Conservation (phyloP, 306 rosid species). For the Medicago lupulina region DNA sequence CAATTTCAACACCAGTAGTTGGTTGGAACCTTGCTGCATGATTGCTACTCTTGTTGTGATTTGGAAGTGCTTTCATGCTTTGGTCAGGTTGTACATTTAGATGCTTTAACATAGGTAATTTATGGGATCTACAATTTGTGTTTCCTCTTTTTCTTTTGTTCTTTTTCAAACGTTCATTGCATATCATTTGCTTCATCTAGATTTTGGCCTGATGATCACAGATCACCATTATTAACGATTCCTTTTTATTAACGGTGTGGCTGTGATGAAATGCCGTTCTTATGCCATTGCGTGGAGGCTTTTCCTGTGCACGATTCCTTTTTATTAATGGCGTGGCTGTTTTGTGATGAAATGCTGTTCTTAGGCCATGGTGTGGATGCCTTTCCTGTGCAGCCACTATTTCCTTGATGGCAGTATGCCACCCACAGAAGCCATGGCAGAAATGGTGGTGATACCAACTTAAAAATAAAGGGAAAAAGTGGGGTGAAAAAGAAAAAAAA, state of each 20-base stretch:
- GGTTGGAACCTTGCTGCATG: background rate
- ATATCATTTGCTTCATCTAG: slow-evolving; percentile 24
- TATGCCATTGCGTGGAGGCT: background rate
- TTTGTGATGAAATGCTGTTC: background rate
- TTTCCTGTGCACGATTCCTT: background rate
- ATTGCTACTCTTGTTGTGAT: slow-evolving; percentile 25
- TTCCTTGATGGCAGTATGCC: background rate
- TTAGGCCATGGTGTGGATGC: background rate
- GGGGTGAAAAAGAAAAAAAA: slow-evolving; percentile 4
- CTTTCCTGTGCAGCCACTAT: background rate
- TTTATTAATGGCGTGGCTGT: background rate
- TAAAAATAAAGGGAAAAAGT: background rate
- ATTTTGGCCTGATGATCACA: background rate
- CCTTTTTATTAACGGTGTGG: background rate
- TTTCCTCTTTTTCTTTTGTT: background rate
- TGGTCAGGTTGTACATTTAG: slow-evolving; percentile 24
- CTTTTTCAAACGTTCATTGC: background rate
- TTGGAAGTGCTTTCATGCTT: background rate
- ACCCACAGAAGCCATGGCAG: background rate
- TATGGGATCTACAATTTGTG: slow-evolving; percentile 5
- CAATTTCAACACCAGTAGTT: slow-evolving; percentile 21
- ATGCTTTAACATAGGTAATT: background rate
- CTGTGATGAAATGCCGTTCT: background rate
- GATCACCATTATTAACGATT: background rate
- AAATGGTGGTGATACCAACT: background rate